Conservation (phyloP, 306 rosid species). For the Prosopis cineraria region DNA sequence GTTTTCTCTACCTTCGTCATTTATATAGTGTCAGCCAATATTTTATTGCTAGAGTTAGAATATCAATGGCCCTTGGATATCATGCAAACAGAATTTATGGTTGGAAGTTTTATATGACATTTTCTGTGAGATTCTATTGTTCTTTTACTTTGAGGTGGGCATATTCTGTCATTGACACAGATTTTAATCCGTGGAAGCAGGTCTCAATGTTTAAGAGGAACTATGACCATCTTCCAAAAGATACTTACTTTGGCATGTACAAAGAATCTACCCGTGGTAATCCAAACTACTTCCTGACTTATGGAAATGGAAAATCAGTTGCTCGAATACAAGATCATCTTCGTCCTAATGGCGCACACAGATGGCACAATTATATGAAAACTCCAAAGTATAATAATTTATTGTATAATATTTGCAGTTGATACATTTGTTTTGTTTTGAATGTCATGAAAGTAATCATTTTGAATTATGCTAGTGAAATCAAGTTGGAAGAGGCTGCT, state of each 20-base stretch:
- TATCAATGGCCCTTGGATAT: neutral
- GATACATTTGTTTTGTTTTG: slow-evolving; percentile 1
- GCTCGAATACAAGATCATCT: slow-evolving; percentile 93
- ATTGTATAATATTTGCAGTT: slow-evolving; percentile 7
- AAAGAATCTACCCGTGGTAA: slow-evolving; percentile 91
- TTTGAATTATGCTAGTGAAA: slow-evolving; percentile 62
- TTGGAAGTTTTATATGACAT: neutral
- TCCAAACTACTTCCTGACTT: slow-evolving; percentile 95
- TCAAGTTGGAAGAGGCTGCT: slow-evolving; percentile 98
- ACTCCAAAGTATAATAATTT: slow-evolving; percentile 68
- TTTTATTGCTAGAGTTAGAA: neutral
- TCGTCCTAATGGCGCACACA: slow-evolving; percentile 98
- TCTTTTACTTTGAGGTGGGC: slow-evolving; percentile 11
- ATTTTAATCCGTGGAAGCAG: slow-evolving; percentile 44
- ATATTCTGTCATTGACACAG: slow-evolving; percentile 7
- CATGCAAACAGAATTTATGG: slow-evolving; percentile 4
- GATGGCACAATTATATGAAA: slow-evolving; percentile 99
- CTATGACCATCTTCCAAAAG: slow-evolving; percentile 94
- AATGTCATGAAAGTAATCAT: slow-evolving; percentile 32
- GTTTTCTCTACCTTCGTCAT: neutral
- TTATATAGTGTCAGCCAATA: neutral
- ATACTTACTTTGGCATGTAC: slow-evolving; percentile 91
- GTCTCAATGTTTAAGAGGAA: slow-evolving; percentile 95
- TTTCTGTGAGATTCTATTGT: neutral
- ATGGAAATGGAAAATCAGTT: slow-evolving; percentile 97